Conservation (phyloP, 805 yeast genomes). For the Debaryomyces maramus region DNA sequence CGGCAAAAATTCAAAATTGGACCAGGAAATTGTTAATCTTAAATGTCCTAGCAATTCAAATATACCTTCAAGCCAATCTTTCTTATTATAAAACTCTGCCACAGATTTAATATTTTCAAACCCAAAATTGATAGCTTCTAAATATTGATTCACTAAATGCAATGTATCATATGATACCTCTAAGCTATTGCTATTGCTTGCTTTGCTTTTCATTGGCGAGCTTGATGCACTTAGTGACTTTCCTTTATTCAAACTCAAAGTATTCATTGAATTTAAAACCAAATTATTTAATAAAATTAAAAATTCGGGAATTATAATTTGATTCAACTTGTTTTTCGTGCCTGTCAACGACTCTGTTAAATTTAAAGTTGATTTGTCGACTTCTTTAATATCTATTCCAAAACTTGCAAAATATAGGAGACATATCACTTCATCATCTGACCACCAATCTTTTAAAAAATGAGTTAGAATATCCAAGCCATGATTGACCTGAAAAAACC, state of each 20-base stretch:
- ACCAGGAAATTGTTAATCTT: slow-evolving; percentile 26
- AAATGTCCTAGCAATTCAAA: slow-evolving; percentile 39
- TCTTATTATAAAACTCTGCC: slow-evolving; percentile 23
- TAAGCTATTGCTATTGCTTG: slow-evolving; percentile 14
- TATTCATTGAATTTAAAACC: slow-evolving; percentile 33
- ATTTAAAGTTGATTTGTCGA: not conserved
- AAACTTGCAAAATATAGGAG: slow-evolving; percentile 46
- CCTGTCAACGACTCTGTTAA: slow-evolving; percentile 2
- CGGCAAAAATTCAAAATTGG: slow-evolving; percentile 14
- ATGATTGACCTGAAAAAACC: slow-evolving; percentile 48
- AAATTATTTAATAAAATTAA: slow-evolving; percentile 33
- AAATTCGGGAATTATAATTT: slow-evolving; percentile 47
- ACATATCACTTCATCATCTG: slow-evolving; percentile 44
- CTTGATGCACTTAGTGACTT: slow-evolving; percentile 33
- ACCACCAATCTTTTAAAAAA: slow-evolving; percentile 49
- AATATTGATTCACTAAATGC: slow-evolving; percentile 35
- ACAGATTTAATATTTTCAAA: slow-evolving; percentile 23
- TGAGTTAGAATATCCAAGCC: slow-evolving; percentile 53
- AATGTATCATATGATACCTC: slow-evolving; percentile 31
- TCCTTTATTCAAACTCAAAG: slow-evolving; percentile 29
- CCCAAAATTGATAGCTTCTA: slow-evolving; percentile 31
- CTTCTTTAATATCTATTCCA: slow-evolving; percentile 32
- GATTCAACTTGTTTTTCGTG: slow-evolving; percentile 11
- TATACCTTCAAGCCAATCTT: slow-evolving; percentile 39
- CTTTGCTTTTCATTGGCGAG: slow-evolving; percentile 22